Conservation (phyloP, 2,329 filamentous ascomycete species). For the Hymenoscyphus repandus region DNA sequence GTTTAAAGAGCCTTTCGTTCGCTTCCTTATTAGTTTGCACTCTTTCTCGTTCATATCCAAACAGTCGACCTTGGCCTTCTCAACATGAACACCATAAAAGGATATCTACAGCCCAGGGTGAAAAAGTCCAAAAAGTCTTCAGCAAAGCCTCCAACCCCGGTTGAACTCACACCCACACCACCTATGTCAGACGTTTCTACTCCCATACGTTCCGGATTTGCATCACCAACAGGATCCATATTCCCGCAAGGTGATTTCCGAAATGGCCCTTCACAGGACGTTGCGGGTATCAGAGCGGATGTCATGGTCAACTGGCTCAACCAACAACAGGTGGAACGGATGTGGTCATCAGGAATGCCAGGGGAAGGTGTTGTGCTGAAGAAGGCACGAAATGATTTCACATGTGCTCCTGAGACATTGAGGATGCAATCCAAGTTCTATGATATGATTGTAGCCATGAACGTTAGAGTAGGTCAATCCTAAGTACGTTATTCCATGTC, state of each 20-base stretch:
- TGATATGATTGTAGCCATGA: slow-evolving; percentile 43
- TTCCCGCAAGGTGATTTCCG: slow-evolving; percentile 38
- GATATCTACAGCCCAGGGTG: not conserved
- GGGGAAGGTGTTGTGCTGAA: slow-evolving; percentile 53
- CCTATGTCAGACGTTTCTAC: not conserved
- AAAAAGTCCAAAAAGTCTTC: not conserved
- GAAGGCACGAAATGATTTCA: slow-evolving; percentile 44
- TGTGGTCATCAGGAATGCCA: slow-evolving; percentile 42
- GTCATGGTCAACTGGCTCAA: slow-evolving; percentile 61
- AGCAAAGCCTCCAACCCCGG: not conserved
- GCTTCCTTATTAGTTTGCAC: too few relatives aligned
- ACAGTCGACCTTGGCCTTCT: too few relatives aligned
- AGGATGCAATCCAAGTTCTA: slow-evolving; percentile 42
- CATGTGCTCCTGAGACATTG: slow-evolving; percentile 44
- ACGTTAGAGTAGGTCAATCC: slow-evolving; percentile 44
- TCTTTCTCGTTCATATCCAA: too few relatives aligned
- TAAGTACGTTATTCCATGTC: not conserved
- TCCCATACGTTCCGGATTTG: not conserved
- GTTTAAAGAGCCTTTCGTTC: too few relatives aligned
- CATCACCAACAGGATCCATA: slow-evolving; percentile 27
- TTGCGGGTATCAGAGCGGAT: slow-evolving; percentile 51
- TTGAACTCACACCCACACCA: not conserved
- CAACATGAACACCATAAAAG: not conserved
- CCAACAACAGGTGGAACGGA: slow-evolving; percentile 52
- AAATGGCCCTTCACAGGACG: slow-evolving; percentile 38